phyloP scores from a whole-genome alignment of 2,329 filamentous ascomycete species.

The Aspergillus persii region DNA sequence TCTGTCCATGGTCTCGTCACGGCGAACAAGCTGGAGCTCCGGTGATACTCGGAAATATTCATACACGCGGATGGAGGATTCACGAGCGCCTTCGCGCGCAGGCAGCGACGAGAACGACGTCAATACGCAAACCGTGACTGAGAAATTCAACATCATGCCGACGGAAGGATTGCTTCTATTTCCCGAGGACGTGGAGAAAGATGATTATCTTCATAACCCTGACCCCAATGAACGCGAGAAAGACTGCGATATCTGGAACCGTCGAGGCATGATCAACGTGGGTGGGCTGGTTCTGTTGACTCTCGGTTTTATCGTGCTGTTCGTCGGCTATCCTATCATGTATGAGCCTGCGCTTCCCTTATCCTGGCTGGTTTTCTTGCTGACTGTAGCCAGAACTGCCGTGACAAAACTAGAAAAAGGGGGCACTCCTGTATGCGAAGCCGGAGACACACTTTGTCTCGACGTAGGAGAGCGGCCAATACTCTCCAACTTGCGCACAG shows the following conservation, averaged over 20 bases:
- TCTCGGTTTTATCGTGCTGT: constrained; percentile 61
- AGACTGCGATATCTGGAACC: constrained; percentile 65
- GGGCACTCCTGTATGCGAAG: constrained; percentile 31
- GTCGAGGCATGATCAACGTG: constrained; percentile 62
- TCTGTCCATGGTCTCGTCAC: constrained; percentile 54
- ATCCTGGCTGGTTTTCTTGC: constrained; percentile 7
- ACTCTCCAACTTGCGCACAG: constrained; percentile 59
- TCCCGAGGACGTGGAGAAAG: constrained; percentile 71
- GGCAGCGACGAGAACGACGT: constrained; percentile 65
- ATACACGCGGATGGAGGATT: constrained; percentile 61
- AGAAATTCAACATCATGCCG: constrained; percentile 71
- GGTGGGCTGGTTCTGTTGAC: constrained; percentile 61
- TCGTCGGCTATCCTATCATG: constrained; percentile 69
- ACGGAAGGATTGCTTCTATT: constrained; percentile 65
- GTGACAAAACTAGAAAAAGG: constrained; percentile 45
- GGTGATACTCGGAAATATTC: constrained; percentile 51
- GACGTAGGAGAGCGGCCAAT: constrained; percentile 50
- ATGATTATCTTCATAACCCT: constrained; percentile 70
- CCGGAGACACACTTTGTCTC: constrained; percentile 48
- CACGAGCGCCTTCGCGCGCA: constrained; percentile 56
- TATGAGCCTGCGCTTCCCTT: constrained; percentile 41
- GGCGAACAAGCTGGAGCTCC: constrained; percentile 65
- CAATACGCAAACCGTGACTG: constrained; percentile 70
- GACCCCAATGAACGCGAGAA: constrained; percentile 61
- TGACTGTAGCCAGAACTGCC: constrained; percentile 51